Conservation (phyloP, 163 green algal species). For the Chlamydomonas reinhardtii region DNA sequence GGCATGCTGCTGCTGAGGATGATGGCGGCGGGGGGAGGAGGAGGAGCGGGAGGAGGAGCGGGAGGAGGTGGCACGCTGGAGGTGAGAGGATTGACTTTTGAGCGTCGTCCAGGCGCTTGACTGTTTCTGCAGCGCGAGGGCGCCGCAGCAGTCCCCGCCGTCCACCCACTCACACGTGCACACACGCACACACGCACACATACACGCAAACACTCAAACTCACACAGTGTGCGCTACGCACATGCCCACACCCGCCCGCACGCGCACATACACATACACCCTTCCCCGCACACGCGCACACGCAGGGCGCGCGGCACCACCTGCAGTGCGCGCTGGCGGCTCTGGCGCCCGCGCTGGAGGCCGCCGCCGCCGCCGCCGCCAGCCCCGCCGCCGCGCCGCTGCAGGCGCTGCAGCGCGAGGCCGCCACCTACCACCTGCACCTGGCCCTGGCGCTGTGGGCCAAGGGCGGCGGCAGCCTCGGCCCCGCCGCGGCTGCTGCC, state of each 20-base stretch:
- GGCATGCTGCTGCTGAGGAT: conserved; percentile 64
- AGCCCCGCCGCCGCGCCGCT: neutral
- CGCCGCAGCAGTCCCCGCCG: no score
- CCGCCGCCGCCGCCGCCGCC: conserved; percentile 20
- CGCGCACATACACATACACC: no score
- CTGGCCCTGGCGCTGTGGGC: conserved; percentile 34
- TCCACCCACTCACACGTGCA: no score
- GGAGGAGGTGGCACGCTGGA: no score
- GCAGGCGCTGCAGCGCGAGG: conserved; percentile 20
- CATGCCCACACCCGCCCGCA: no score
- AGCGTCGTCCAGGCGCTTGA: no score
- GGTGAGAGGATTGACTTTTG: neutral
- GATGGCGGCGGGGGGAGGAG: conserved; percentile 37
- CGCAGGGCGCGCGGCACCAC: conserved; percentile 48
- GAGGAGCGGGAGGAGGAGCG: no score
- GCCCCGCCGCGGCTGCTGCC: neutral
- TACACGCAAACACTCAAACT: no score
- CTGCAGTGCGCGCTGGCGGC: conserved; percentile 52
- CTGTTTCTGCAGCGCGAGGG: no score
- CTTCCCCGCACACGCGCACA: no score
- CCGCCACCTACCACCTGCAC: conserved; percentile 44
- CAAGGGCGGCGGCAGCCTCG: neutral
- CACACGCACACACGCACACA: no score
- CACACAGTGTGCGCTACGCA: no score
- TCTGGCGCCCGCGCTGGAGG: conserved; percentile 25